Conservation (phyloP, 345 rosid species). For the Salix koriyanagi region DNA sequence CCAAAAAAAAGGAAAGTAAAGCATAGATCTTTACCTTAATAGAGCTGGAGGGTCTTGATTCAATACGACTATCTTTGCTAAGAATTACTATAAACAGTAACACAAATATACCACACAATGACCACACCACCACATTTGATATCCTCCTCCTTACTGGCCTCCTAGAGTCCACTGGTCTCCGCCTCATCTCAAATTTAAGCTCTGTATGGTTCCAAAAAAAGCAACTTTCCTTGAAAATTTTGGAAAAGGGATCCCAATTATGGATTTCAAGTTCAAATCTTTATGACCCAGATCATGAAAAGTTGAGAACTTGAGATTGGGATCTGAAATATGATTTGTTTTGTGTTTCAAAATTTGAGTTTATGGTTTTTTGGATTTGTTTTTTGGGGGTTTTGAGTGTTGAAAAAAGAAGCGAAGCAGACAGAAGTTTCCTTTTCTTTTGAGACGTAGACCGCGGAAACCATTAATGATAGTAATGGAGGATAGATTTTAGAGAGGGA, state of each 20-base stretch:
- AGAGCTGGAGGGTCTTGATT: slow-evolving; percentile 46
- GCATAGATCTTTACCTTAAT: slow-evolving; percentile 39
- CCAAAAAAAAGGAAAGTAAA: neutral
- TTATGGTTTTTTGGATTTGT: neutral
- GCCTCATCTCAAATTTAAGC: slow-evolving; percentile 37
- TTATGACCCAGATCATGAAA: neutral
- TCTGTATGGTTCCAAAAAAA: slow-evolving; percentile 12
- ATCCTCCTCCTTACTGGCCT: slow-evolving; percentile 57
- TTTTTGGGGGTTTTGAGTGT: neutral
- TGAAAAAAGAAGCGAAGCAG: neutral
- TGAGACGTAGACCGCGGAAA: neutral
- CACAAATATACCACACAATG: slow-evolving; percentile 45
- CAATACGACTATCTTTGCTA: slow-evolving; percentile 51
- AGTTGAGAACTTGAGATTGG: neutral
- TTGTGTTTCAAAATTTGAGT: neutral
- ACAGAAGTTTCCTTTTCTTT: neutral
- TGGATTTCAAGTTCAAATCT: neutral
- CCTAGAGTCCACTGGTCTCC: slow-evolving; percentile 63
- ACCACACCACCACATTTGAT: slow-evolving; percentile 69
- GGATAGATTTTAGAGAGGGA: neutral
- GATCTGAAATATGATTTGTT: neutral
- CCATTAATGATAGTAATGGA: neutral
- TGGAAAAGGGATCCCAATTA: neutral
- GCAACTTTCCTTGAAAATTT: neutral
- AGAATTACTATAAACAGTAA: slow-evolving; percentile 57